A percentile compares a stretch with the other conserved stretches of the same genome.
Conservation (phyloP, 2,329 filamentous ascomycete genomes). For the Rosellinia necatrix region DNA sequence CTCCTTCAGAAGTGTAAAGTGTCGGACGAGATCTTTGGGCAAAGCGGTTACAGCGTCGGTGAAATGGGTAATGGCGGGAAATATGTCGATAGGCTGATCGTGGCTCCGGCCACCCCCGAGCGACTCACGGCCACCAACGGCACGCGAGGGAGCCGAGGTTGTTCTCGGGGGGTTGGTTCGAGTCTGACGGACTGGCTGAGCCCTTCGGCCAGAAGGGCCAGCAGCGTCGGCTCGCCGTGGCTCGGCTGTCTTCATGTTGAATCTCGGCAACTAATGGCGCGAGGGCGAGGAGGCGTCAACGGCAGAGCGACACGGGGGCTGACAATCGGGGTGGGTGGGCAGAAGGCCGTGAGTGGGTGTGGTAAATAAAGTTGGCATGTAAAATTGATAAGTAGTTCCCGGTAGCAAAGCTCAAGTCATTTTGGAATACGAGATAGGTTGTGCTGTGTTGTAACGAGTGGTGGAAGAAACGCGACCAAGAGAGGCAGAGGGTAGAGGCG, state of each 20-base stretch:
- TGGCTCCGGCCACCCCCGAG: conserved; percentile 50
- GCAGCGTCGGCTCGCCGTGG: conserved; percentile 46
- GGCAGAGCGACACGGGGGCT: conserved; percentile 10
- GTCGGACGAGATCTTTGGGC: conserved; percentile 91
- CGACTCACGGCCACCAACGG: conserved; percentile 50
- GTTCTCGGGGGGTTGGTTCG: conserved; percentile 66
- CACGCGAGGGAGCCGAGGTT: conserved; percentile 53
- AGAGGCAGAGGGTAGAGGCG: conserved; percentile 28
- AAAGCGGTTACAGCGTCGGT: conserved; percentile 90
- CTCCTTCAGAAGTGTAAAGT: conserved; percentile 95
- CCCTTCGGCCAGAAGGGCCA: conserved; percentile 57
- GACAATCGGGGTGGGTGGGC: conserved; percentile 5
- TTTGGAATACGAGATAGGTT: conserved; percentile 32
- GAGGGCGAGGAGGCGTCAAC: neutral
- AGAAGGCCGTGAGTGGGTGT: conserved; percentile 17
- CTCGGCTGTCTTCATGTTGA: conserved; percentile 61
- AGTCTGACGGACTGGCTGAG: conserved; percentile 68
- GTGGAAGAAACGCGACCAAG: conserved; percentile 29
- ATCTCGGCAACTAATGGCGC: conserved; percentile 12
- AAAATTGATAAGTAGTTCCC: conserved; percentile 34
- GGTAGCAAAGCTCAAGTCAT: conserved; percentile 39
- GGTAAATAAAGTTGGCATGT: conserved; percentile 31
- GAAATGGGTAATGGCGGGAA: conserved; percentile 73
- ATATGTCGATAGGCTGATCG: conserved; percentile 68
- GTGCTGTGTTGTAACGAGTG: conserved; percentile 27